Evolutionary conservation across 1,139 yeast species (phyloP).

Genomic region (Nakaseomyces sp.): DNA sequence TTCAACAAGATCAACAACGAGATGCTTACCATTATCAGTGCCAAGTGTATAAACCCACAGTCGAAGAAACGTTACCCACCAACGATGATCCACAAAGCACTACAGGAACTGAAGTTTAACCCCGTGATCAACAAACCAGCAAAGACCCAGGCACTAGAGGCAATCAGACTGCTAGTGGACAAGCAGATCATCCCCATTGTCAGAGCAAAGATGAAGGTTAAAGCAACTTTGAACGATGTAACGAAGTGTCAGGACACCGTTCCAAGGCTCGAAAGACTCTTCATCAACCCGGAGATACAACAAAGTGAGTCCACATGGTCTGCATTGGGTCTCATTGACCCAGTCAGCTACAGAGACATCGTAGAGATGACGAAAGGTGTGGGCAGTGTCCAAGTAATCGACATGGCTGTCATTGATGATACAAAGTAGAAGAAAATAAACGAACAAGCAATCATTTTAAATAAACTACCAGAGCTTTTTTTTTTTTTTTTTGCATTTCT

Average conservation of each 20-base stretch:
- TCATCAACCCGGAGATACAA: constrained; percentile 35
- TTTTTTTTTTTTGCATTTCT: neutral
- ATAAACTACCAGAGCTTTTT: neutral
- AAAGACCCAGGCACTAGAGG: constrained; percentile 85
- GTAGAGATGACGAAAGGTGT: constrained; percentile 47
- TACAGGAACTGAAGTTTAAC: constrained; percentile 73
- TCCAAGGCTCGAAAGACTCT: constrained; percentile 20
- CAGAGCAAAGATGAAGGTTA: constrained; percentile 87
- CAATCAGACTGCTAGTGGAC: constrained; percentile 66
- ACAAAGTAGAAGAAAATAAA: too few relatives aligned
- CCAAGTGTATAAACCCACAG: constrained; percentile 85
- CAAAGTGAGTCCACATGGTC: constrained; percentile 49
- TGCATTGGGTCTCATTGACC: constrained; percentile 72
- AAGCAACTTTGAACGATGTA: constrained; percentile 40
- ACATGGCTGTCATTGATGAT: constrained; percentile 78
- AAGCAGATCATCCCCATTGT: constrained; percentile 86
- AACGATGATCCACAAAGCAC: constrained; percentile 82
- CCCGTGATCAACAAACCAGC: constrained; percentile 72
- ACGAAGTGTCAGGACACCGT: constrained; percentile 37
- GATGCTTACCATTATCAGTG: constrained; percentile 71
- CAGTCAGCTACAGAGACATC: constrained; percentile 69
- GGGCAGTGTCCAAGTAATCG: constrained; percentile 74
- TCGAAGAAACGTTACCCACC: constrained; percentile 90
- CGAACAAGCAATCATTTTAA: too few relatives aligned
- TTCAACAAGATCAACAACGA: constrained; percentile 72